phyloP scores from a whole-genome alignment of 192 early-diverging fungal genomes.

The Coemansia sp. region DNA sequence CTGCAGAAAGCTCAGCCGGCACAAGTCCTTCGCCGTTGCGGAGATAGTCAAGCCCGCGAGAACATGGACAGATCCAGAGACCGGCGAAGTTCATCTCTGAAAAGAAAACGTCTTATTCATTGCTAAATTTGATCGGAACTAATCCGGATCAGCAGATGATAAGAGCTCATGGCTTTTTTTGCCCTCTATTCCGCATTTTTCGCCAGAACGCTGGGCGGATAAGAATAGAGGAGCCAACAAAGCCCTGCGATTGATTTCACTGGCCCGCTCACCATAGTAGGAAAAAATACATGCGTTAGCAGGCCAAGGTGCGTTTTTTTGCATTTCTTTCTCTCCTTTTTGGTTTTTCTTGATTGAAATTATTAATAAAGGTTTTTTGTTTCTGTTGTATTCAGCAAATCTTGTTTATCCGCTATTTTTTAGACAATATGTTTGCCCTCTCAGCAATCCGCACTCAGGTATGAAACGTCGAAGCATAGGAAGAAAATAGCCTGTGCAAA shows the following conservation, averaged over 20 bases:
- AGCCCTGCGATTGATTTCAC: neutral
- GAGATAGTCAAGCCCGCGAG: slow-evolving; percentile 64
- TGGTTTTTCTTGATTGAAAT: neutral
- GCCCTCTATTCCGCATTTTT: neutral
- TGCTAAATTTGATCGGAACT: neutral
- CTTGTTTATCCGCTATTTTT: slow-evolving; percentile 5
- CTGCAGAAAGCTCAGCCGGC: slow-evolving; percentile 80
- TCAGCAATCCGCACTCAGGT: slow-evolving; percentile 41
- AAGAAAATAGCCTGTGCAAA: neutral
- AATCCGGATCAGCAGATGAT: slow-evolving; percentile 1
- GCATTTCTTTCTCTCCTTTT: neutral
- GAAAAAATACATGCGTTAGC: neutral
- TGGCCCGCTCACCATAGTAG: neutral
- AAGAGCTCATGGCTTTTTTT: neutral
- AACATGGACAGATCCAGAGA: slow-evolving; percentile 53
- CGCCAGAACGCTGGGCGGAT: neutral
- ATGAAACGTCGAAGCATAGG: slow-evolving; percentile 5
- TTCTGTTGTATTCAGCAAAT: neutral
- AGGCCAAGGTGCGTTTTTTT: neutral
- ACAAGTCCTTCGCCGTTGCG: slow-evolving; percentile 85
- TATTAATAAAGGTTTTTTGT: neutral
- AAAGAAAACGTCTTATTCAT: neutral
- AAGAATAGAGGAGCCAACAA: too few species aligned
- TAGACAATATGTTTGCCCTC: slow-evolving; percentile 29
- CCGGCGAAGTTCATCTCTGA: slow-evolving; percentile 44